Evolutionary conservation across 345 rosid species (phyloP).

Genomic region (Schrenkiella parvula): DNA sequence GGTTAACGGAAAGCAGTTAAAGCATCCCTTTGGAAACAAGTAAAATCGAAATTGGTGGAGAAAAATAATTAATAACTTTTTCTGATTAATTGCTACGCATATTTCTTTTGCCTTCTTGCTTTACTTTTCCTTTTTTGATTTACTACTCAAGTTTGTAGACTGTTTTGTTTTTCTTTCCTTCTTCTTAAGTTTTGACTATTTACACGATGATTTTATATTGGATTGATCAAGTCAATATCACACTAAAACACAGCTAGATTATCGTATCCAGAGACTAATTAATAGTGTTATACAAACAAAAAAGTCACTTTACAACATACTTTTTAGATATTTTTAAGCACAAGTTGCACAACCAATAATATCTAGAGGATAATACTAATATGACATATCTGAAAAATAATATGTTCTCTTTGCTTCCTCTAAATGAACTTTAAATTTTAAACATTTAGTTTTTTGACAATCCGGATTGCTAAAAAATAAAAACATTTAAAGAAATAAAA

Average conservation of each 20-base stretch:
- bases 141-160: neutral
- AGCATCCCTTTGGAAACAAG: constrained; percentile 26
- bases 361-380: neutral
- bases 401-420: neutral
- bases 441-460: too few relatives aligned
- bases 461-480: neutral
- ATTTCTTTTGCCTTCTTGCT: neutral
- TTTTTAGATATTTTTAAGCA: neutral
- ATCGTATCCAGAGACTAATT: neutral
- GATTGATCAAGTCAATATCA: neutral
- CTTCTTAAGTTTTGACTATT: neutral
- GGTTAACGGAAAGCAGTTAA: constrained; percentile 15
- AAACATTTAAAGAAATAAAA: neutral
- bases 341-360: constrained; percentile 17
- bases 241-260: neutral
- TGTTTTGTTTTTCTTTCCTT: neutral
- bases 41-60: constrained; percentile 7
- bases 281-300: neutral
- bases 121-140: neutral
- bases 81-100: neutral
- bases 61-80: neutral
- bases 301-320: neutral
- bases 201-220: neutral
- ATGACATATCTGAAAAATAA: neutral
- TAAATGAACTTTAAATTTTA: neutral